Evolutionary conservation across 2,329 filamentous ascomycete genomes (phyloP).

Genomic region (Lecanoromycetidae sp.): DNA sequence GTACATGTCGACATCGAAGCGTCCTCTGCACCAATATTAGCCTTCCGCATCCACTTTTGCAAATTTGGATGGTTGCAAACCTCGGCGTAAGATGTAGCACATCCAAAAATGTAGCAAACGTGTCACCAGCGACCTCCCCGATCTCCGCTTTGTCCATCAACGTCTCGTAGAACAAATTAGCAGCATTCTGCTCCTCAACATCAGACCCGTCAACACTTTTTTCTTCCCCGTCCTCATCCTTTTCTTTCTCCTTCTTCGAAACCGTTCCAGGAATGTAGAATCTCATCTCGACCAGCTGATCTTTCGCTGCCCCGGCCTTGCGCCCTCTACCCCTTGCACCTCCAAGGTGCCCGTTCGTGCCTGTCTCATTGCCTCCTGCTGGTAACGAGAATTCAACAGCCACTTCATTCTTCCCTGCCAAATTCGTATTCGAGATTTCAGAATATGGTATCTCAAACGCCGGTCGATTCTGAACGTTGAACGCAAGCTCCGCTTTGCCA

Average conservation of each 20-base stretch:
- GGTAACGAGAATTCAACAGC: slow-evolving; percentile 84
- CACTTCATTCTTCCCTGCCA: slow-evolving; percentile 95
- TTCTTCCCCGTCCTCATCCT: slow-evolving; percentile 58
- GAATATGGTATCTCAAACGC: slow-evolving; percentile 96
- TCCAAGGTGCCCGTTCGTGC: slow-evolving; percentile 60
- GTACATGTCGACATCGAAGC: slow-evolving; percentile 99
- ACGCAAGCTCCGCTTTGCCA: slow-evolving; percentile 83
- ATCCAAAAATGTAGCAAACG: slow-evolving; percentile 92
- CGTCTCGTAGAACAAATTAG: slow-evolving; percentile 94
- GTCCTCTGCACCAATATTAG: slow-evolving; percentile 52
- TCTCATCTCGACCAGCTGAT: slow-evolving; percentile 95
- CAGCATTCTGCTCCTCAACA: slow-evolving; percentile 80
- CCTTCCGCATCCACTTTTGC: slow-evolving; percentile 9
- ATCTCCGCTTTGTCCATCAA: slow-evolving; percentile 98
- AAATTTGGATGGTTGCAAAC: slow-evolving; percentile 33
- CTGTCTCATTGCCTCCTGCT: slow-evolving; percentile 56
- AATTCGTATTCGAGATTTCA: slow-evolving; percentile 93
- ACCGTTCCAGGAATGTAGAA: slow-evolving; percentile 95
- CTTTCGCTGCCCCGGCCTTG: slow-evolving; percentile 76
- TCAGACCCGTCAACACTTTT: slow-evolving; percentile 48
- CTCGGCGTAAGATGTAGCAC: slow-evolving; percentile 92
- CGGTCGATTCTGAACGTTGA: slow-evolving; percentile 93
- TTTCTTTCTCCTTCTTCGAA: slow-evolving; percentile 49
- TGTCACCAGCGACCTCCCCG: slow-evolving; percentile 96
- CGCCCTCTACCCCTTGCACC: slow-evolving; percentile 67